Evolutionary conservation across 805 yeast genomes (phyloP), one percentile per base, ranked within the genome.

Genomic region (Lipomyces sp.): DNA sequence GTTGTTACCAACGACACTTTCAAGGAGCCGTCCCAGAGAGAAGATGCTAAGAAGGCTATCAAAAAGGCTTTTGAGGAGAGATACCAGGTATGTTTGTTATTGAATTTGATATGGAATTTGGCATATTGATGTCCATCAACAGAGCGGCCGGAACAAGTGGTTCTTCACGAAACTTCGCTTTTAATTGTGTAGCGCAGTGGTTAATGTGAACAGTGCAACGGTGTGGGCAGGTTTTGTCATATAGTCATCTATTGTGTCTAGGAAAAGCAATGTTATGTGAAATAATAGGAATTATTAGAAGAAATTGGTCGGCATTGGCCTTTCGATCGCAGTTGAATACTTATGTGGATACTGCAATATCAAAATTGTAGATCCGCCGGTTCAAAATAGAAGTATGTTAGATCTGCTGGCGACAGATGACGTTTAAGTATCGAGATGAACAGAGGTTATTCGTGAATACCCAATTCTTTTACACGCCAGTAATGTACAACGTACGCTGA

Each of bases 71-170:
- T 95, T 81, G 99, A 95, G 87, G 97, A 94, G 86, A 92, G 92
- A 88, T 97, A 94, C 88, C 96, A 90, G 84, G 71, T 68, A 7
- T 33, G 71, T 54, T 24, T 51, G 18, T 6, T 45, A 30, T 5
- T n/a, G 63, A 54, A 24, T 11, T 32, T 1, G 24, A 35, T 7
- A 2, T 32, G 15, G 10, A 37, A n/a, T 18, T 35, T 6, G 8
- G 4, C 5, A n/a, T 33, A 18, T 53, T 18, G 10, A 53, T 35
- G 8, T n/a, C 30, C 18, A 2, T 57, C 33, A 33, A 35, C 60
- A 77, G 76, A 92, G 97, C 81, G 99, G 99, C 83, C 92, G 95
- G 90, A 94, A 94, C 93, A 93, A 92, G 86, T 95, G 99, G 99
- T 95, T 95, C 88, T 95, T 95, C 93, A 88, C 97, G 84, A 95